Conservation (phyloP, 2,329 filamentous ascomycete genomes). For the Chrysosporium queenslandicum region DNA sequence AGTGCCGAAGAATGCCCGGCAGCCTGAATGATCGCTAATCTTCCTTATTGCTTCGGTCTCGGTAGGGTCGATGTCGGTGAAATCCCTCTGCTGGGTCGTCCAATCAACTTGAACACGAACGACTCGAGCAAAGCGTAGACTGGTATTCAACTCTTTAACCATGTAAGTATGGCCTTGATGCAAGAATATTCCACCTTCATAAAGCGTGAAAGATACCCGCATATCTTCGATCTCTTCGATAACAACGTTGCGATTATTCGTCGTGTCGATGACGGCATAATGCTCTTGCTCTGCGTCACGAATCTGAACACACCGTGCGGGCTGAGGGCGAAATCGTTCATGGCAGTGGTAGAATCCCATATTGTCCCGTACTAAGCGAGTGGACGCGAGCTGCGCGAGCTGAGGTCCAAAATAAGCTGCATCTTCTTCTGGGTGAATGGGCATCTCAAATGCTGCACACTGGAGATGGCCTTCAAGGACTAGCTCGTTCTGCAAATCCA, state of each 20-base stretch:
- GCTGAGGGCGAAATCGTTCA: constrained; percentile 73
- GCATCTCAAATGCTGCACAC: constrained; percentile 91
- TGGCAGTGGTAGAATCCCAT: constrained; percentile 84
- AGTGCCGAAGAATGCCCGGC: constrained; percentile 69
- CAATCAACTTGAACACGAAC: constrained; percentile 85
- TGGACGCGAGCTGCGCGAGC: constrained; percentile 58
- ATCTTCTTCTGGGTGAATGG: constrained; percentile 70
- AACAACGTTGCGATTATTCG: constrained; percentile 69
- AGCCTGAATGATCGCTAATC: constrained; percentile 50
- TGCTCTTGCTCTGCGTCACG: constrained; percentile 84
- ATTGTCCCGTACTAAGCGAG: constrained; percentile 63
- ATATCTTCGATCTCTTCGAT: constrained; percentile 88
- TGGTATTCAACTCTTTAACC: constrained; percentile 76
- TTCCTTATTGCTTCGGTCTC: constrained; percentile 79
- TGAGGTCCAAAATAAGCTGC: constrained; percentile 66
- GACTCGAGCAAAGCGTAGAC: constrained; percentile 73
- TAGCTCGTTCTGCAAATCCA: constrained; percentile 85
- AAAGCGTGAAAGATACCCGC: constrained; percentile 89
- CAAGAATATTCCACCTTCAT: constrained; percentile 92
- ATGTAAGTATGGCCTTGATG: constrained; percentile 93
- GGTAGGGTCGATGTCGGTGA: constrained; percentile 83
- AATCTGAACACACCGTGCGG: constrained; percentile 74
- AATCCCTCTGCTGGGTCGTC: constrained; percentile 88
- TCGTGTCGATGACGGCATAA: constrained; percentile 82
- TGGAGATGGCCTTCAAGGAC: constrained; percentile 90